Evolutionary conservation across 179 eudicot genomes (phyloP).

Genomic region (Dionaea muscipula): DNA sequence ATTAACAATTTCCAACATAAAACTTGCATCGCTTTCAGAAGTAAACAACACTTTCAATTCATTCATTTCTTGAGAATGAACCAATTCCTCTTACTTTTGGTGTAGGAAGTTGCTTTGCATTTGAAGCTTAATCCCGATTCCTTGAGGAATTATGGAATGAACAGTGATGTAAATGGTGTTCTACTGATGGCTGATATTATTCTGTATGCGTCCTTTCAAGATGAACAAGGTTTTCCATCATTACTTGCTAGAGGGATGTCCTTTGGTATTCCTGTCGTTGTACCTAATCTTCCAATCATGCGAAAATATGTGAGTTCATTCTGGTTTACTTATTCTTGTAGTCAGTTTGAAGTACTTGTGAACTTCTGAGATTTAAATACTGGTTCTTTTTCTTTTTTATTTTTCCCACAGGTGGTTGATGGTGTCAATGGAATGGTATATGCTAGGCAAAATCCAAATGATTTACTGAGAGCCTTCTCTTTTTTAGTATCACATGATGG

Average conservation of each 20-base stretch:
- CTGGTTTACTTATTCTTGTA: constrained; percentile 5
- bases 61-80: too few species aligned
- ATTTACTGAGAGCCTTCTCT: constrained; percentile 52
- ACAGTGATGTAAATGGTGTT: constrained; percentile 54
- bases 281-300: constrained; percentile 66
- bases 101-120: constrained; percentile 59
- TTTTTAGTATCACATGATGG: constrained; percentile 46
- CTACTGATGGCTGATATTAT: constrained; percentile 73
- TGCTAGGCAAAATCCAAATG: constrained; percentile 52
- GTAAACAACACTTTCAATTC: too few species aligned
- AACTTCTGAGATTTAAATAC: not conserved
- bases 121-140: constrained; percentile 59
- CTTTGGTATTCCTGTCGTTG: constrained; percentile 64
- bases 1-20: too few species aligned
- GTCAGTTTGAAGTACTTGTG: not conserved
- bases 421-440: constrained; percentile 82
- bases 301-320: constrained; percentile 52
- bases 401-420: constrained; percentile 42
- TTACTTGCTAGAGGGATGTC: constrained; percentile 73
- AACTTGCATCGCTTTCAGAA: too few species aligned
- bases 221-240: constrained; percentile 77
- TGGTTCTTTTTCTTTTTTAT: not conserved
- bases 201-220: constrained; percentile 74
- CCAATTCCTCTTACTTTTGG: constrained; percentile 8
- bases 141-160: constrained; percentile 59